Conservation (phyloP, 2,329 filamentous ascomycete genomes). For the Penicillium fuscoglaucum region DNA sequence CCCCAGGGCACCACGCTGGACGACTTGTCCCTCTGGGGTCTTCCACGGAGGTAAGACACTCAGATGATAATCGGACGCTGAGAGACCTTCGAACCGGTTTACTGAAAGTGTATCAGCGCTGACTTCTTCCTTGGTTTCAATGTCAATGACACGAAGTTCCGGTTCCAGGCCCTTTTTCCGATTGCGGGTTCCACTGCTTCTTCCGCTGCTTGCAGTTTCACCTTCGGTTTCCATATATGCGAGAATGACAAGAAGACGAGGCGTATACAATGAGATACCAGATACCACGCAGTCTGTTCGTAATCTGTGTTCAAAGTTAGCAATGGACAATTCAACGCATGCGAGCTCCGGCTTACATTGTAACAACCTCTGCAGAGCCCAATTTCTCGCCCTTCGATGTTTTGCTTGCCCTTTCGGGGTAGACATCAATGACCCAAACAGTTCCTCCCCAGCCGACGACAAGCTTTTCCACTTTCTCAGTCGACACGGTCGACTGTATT, state of each 20-base stretch:
- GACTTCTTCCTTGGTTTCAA: constrained; percentile 76
- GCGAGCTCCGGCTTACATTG: constrained; percentile 67
- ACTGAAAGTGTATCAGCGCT: constrained; percentile 84
- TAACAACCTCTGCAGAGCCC: constrained; percentile 84
- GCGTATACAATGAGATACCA: constrained; percentile 93
- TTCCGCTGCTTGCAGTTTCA: constrained; percentile 55
- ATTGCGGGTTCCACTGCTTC: constrained; percentile 60
- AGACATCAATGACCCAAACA: constrained; percentile 92
- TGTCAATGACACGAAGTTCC: constrained; percentile 86
- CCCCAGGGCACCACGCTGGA: constrained; percentile 73
- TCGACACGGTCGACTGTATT: constrained; percentile 45
- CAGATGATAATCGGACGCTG: constrained; percentile 89
- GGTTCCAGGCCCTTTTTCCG: constrained; percentile 80
- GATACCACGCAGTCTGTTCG: constrained; percentile 98
- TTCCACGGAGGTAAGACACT: constrained; percentile 76
- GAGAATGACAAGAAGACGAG: constrained; percentile 84
- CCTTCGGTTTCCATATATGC: constrained; percentile 79
- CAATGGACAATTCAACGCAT: constrained; percentile 16
- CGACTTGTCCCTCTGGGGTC: constrained; percentile 59
- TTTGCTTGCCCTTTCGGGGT: constrained; percentile 69
- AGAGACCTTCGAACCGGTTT: constrained; percentile 81
- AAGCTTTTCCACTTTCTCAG: constrained; percentile 65
- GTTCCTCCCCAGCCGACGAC: constrained; percentile 95
- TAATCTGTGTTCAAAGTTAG: constrained; percentile 57
- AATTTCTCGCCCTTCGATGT: constrained; percentile 68